Evolutionary conservation across 805 yeast genomes (phyloP).

Genomic region (Schwanniomyces sp.): DNA sequence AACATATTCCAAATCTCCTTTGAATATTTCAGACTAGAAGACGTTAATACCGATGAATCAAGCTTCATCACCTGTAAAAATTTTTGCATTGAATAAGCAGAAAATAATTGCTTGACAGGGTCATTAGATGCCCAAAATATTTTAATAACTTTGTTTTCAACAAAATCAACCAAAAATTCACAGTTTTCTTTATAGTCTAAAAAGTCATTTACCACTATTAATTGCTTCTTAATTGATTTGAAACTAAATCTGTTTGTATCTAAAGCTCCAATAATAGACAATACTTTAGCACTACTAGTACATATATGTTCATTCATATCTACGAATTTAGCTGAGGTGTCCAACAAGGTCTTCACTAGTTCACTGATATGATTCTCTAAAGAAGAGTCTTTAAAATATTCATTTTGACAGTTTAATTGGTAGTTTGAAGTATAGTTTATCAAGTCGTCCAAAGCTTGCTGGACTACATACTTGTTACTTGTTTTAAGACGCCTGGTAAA

Average conservation of each 20-base stretch:
- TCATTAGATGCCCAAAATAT: slow-evolving; percentile 89
- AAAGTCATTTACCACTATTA: slow-evolving; percentile 61
- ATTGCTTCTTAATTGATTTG: slow-evolving; percentile 39
- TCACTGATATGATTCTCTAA: slow-evolving; percentile 35
- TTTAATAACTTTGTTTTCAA: slow-evolving; percentile 72
- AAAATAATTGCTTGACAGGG: slow-evolving; percentile 77
- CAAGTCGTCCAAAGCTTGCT: slow-evolving; percentile 69
- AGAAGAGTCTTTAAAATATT: slow-evolving; percentile 34
- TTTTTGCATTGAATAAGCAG: slow-evolving; percentile 90
- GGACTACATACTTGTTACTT: slow-evolving; percentile 68
- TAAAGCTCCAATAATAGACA: slow-evolving; percentile 75
- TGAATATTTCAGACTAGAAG: slow-evolving; percentile 15
- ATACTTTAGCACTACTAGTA: slow-evolving; percentile 60
- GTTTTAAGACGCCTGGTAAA: slow-evolving; percentile 56
- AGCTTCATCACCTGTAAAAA: slow-evolving; percentile 64
- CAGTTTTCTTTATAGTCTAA: slow-evolving; percentile 60
- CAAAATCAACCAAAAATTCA: slow-evolving; percentile 60
- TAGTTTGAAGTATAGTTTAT: slow-evolving; percentile 50
- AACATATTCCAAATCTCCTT: slow-evolving; percentile 58
- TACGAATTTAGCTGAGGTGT: slow-evolving; percentile 57
- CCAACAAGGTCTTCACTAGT: slow-evolving; percentile 53
- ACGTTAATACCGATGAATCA: slow-evolving; percentile 20
- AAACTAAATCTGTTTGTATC: slow-evolving; percentile 60
- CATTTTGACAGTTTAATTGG: slow-evolving; percentile 48
- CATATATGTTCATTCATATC: slow-evolving; percentile 50